Evolutionary conservation across 495 filamentous ascomycete genomes (phyloP), one percentile per base, ranked within the genome.

Genomic region (Tetracladium marchalianum): DNA sequence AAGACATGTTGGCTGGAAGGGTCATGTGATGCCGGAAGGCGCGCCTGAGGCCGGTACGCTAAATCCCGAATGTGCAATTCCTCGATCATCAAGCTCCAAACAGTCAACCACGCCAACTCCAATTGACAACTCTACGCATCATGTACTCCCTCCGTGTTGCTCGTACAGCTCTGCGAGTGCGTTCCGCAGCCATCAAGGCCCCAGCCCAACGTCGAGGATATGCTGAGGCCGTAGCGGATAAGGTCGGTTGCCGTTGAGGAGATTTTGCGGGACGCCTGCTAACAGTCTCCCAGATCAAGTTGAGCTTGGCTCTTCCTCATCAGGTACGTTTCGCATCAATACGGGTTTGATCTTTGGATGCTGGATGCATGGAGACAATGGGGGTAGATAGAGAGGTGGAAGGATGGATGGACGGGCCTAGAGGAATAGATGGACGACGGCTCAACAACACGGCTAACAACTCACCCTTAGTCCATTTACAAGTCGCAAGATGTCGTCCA

Each of bases 271-370:
- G 36, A 27, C 16, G 41, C 41, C 43, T 54, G 50, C 51, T 54
- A 58, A 52, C 43, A 50, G 50, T 49, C 35, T 41, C 32, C 32
- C 55, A 96, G 81, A 94, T 99, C 78, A 87, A 92, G 78, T 78
- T 99, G 68, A 92, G 87, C 72, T 78, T 99, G 72, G 78, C 85
- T 63, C 84, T 99, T 52, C 92, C 92, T 72, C 93, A 97, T 71
- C 87, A 96, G 87, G 92, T 98, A 84, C 64, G 84, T 55, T 38
- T 15, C n/a, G n/a, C 16, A 37, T 37, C 10, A 5, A 17, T 42
- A 49, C 31, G 47, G 31, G 43, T 45, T 18, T 31, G 34, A 34
- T 31, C 11, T 8, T 16, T 33, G 43, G 32, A 15, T 19, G 35
- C 18, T 22, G 15, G 31, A 42, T 37, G 35, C n/a, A 43, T 39